These are phyloP conservation scores for Delitschia confertaspora DNA, from an alignment of 495 filamentous ascomycete genomes.

Conservation along the genomic window DNA sequence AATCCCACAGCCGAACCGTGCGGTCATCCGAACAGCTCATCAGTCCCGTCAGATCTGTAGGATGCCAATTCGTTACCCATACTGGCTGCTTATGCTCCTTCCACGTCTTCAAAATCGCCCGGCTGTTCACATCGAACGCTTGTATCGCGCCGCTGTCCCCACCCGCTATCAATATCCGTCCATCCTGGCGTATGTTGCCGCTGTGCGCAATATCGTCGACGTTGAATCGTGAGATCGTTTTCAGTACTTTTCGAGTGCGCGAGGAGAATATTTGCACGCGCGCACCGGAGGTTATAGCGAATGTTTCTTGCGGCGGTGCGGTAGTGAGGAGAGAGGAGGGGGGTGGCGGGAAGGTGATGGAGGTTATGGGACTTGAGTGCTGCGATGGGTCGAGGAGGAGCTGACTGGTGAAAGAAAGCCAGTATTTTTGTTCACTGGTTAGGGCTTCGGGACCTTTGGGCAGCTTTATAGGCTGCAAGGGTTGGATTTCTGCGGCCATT, in stretches of 20 bases:
- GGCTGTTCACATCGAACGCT: slow-evolving; percentile 81
- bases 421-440: slow-evolving; percentile 90
- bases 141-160: slow-evolving; percentile 86
- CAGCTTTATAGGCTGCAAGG: slow-evolving; percentile 74
- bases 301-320: slow-evolving; percentile 51
- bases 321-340: slow-evolving; percentile 41
- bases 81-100: slow-evolving; percentile 90
- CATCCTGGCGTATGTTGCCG: slow-evolving; percentile 80
- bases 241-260: slow-evolving; percentile 76
- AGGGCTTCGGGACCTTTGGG: slow-evolving; percentile 60
- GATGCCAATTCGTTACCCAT: slow-evolving; percentile 82
- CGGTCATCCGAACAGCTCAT: slow-evolving; percentile 83
- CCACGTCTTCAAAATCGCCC: slow-evolving; percentile 95
- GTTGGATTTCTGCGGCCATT: slow-evolving; percentile 86
- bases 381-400: slow-evolving; percentile 71
- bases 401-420: slow-evolving; percentile 83
- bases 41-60: slow-evolving; percentile 71
- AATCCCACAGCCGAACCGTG: slow-evolving; percentile 87
- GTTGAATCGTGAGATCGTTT: slow-evolving; percentile 79
- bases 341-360: slow-evolving; percentile 69
- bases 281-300: slow-evolving; percentile 84
- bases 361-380: slow-evolving; percentile 72
- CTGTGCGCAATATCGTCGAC: slow-evolving; percentile 71
- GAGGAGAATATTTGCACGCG: slow-evolving; percentile 88
- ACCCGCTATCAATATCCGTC: slow-evolving; percentile 78